Percentiles rank a stretch among this genome's conserved stretches.
These are phyloP conservation scores for Eutrema heterophyllum DNA, from an alignment of 345 rosid genomes.

Conservation along the genomic window DNA sequence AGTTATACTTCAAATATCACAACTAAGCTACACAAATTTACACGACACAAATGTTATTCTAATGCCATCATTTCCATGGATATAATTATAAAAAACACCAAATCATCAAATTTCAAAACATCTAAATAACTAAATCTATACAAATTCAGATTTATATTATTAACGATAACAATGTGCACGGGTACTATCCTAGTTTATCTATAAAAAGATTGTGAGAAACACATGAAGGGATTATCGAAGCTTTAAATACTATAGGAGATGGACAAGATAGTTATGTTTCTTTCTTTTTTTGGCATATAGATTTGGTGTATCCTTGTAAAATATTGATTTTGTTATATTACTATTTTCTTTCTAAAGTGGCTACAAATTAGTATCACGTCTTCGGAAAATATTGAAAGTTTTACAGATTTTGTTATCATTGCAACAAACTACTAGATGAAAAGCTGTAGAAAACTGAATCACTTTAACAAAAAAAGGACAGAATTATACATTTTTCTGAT, in stretches of 20 bases:
- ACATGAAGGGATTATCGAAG: background rate
- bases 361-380: background rate
- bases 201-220: background rate
- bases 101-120: no score
- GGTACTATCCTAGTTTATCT: background rate
- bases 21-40: no score
- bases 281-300: slow-evolving; percentile 6
- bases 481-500: background rate
- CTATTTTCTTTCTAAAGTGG: background rate
- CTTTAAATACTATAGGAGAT: slow-evolving; percentile 17
- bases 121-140: no score
- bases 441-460: background rate
- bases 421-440: slow-evolving; percentile 1
- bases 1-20: no score
- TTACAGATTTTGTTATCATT: background rate
- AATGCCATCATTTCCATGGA: no score
- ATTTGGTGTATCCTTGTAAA: background rate
- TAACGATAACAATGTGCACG: no score
- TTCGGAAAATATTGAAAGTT: background rate
- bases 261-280: slow-evolving; percentile 7
- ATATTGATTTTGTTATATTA: background rate
- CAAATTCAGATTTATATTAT: no score
- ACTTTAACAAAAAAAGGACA: background rate
- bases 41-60: no score
- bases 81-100: no score